These are phyloP conservation scores for Ganoderma sinense DNA, from an alignment of 1,284 basidiomycete genomes.

Conservation along the genomic window DNA sequence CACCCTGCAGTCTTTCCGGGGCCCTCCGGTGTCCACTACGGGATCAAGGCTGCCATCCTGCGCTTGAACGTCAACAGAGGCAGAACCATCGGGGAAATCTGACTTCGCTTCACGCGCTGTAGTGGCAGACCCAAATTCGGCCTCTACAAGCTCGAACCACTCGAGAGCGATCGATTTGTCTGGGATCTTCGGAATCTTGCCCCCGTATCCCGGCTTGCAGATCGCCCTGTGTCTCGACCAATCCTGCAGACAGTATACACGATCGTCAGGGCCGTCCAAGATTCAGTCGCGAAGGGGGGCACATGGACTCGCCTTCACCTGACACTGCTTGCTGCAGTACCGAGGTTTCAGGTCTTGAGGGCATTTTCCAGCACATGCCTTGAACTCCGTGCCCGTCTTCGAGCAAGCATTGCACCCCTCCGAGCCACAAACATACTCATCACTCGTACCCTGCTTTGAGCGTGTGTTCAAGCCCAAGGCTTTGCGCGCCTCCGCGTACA, in stretches of 20 bases:
- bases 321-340: not conserved
- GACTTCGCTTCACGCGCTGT: not conserved
- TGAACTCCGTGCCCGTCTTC: not conserved
- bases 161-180: not conserved
- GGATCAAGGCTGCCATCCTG: not conserved
- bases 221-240: not conserved
- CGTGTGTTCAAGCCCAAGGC: not conserved
- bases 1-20: not conserved
- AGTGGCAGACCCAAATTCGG: not conserved
- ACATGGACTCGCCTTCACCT: not conserved
- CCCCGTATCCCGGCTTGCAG: not conserved
- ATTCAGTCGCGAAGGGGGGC: too few relatives aligned
- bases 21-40: not conserved
- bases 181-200: not conserved
- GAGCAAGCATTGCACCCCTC: not conserved
- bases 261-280: not conserved
- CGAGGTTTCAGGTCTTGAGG: not conserved
- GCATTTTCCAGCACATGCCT: not conserved
- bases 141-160: not conserved
- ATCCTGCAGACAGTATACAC: not conserved
- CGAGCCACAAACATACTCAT: not conserved
- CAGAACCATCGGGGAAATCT: not conserved
- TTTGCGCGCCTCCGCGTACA: conserved; percentile 14
- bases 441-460: not conserved
- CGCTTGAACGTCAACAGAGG: not conserved